A percentile compares a stretch with the other conserved stretches of the same genome.
Evolutionary conservation across 768 basidiomycete genomes (phyloP).

Genomic region (Gymnopilus junonius): DNA sequence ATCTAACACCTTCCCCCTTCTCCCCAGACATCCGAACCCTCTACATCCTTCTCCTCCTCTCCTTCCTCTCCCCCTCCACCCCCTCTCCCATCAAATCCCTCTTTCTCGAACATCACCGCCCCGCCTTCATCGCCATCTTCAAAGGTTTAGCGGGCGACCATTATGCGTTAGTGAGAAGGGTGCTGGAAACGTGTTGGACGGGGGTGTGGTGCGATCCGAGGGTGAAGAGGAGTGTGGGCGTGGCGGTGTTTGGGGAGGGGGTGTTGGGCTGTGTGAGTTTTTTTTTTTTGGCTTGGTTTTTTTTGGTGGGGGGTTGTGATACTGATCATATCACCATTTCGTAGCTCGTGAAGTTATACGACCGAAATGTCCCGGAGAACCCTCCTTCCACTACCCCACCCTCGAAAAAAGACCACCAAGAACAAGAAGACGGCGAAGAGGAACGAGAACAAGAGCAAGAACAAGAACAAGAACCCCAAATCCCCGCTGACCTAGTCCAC

Average conservation of each 20-base stretch:
- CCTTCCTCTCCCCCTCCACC: constrained; percentile 61
- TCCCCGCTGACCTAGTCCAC: constrained; percentile 80
- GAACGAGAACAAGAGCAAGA: constrained; percentile 58
- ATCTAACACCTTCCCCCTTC: too few species aligned
- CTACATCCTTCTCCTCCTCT: constrained; percentile 73
- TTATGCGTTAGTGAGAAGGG: constrained; percentile 58
- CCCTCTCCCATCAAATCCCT: constrained; percentile 57
- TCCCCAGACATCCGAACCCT: constrained; percentile 78
- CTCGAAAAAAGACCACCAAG: too few species aligned
- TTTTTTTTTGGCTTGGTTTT: neutral
- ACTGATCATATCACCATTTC: neutral
- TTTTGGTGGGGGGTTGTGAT: neutral
- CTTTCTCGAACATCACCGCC: constrained; percentile 75
- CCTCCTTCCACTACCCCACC: too few species aligned
- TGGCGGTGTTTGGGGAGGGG: constrained; percentile 70
- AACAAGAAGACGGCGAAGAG: constrained; percentile 49
- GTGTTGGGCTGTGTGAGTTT: constrained; percentile 63
- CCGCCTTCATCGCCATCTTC: constrained; percentile 69
- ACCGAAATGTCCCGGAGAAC: too few species aligned
- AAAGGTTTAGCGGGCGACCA: constrained; percentile 73
- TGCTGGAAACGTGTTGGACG: constrained; percentile 78
- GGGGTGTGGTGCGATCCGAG: constrained; percentile 78
- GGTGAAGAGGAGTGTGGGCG: constrained; percentile 71
- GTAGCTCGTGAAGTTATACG: constrained; percentile 78
- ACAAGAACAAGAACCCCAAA: constrained; percentile 49